Base-by-base conservation (phyloP, 129 eudicot genomes). In the Apium graveolens region DNA sequence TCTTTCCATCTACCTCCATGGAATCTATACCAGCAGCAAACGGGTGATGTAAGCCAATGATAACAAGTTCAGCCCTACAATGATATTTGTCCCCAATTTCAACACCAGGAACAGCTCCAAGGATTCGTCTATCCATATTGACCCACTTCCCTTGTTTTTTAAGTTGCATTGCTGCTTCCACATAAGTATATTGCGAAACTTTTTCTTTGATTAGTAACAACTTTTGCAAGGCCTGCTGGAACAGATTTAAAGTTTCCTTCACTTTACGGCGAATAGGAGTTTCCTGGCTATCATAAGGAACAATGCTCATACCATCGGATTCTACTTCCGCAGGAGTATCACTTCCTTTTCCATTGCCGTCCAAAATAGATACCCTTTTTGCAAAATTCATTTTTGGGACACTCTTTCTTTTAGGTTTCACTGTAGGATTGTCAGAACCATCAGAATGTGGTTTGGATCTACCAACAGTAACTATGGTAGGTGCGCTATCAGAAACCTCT, bases 21-120 rank as follows among this genome's bases (percentile, higher is more conserved):
- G 70, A 84, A 81, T 89, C 88, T 37, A 91, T 91, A 2, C 94
- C 92, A 26, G 45, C 49, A 5, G 45, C 55, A n/a, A 66, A 81
- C 27, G 81, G 90, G 31, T 78, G 75, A 63, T 91, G 94, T 31
- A 91, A 82, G 60, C 94, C 94, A 70, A 86, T 16, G 51, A 89
- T 43, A 13, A 69, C 78, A 66, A 89, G 94, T 35, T 89, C 90
- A 13, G 82, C 70, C 80, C 93, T 63, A 27, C 49, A 85, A 18
- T 34, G 78, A 34, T 89, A 91, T 65, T 21, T 78, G 48, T 91
- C 87, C 2, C 92, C 94, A 7, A 86, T 48, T 63, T 81, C 85
- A 62, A 91, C 79, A 14, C 97, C 92, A 11, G 86, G 85, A 8
- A 91, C 65, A 46, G 71, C 84, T 24, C 93, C 92, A 60, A 78